phyloP scores from a whole-genome alignment of 495 filamentous ascomycete species.

The Aspergillus indologenus region DNA sequence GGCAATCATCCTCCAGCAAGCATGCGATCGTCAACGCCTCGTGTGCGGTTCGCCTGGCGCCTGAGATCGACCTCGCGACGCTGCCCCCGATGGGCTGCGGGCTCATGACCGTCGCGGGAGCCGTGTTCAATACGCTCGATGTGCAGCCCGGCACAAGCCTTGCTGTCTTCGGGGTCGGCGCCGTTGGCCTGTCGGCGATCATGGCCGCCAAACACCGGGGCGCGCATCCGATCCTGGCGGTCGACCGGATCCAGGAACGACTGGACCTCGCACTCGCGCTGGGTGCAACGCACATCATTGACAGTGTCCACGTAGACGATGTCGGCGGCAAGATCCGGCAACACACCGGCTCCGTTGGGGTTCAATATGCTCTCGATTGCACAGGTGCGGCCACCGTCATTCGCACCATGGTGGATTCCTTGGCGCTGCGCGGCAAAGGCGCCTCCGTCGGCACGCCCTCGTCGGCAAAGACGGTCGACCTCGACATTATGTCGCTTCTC shows the following conservation, averaged over 20 bases:
- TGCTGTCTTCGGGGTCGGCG: constrained; percentile 40
- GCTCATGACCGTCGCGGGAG: constrained; percentile 46
- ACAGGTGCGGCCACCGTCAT: constrained; percentile 15
- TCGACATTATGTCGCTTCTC: too few species aligned
- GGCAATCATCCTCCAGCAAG: constrained; percentile 34
- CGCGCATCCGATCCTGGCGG: constrained; percentile 35
- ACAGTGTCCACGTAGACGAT: constrained; percentile 8
- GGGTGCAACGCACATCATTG: constrained; percentile 41
- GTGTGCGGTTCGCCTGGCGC: constrained; percentile 25
- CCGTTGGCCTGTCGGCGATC: constrained; percentile 42
- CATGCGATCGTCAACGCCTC: constrained; percentile 23
- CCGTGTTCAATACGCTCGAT: constrained; percentile 39
- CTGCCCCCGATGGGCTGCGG: constrained; percentile 46
- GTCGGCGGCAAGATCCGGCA: not conserved
- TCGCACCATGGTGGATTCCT: too few species aligned
- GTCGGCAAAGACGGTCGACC: too few species aligned
- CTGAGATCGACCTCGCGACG: constrained; percentile 20
- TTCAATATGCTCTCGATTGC: constrained; percentile 17
- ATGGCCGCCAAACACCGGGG: constrained; percentile 29
- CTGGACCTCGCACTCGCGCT: constrained; percentile 39
- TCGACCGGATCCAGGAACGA: constrained; percentile 41
- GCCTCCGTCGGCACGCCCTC: too few species aligned
- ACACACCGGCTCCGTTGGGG: constrained; percentile 2
- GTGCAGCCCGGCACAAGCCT: constrained; percentile 23
- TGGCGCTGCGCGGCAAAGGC: too few species aligned